Percentiles rank a stretch among this genome's conserved stretches.
Conservation (phyloP, 306 rosid genomes). For the Quillaja saponaria region DNA sequence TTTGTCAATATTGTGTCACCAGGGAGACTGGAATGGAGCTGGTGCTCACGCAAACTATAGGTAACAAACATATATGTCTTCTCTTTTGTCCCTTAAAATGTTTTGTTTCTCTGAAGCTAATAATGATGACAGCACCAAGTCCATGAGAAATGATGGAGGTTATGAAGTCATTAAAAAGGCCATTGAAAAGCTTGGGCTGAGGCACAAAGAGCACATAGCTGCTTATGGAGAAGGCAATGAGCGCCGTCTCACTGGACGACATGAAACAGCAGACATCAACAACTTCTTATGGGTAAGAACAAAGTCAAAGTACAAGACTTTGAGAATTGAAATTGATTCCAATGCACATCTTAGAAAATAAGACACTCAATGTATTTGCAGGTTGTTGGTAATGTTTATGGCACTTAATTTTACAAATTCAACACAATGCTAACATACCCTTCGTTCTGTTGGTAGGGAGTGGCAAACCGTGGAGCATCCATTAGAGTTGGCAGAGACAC, state of each 20-base stretch:
- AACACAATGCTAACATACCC: not conserved
- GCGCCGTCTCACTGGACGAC: slow-evolving; percentile 65
- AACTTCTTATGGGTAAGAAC: slow-evolving; percentile 52
- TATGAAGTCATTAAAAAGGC: slow-evolving; percentile 60
- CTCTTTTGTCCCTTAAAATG: not conserved
- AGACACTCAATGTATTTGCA: too few species aligned
- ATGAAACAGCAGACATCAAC: slow-evolving; percentile 64
- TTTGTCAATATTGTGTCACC: slow-evolving; percentile 4
- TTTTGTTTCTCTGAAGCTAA: slow-evolving; percentile 3
- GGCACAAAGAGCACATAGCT: slow-evolving; percentile 67
- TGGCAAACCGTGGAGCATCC: slow-evolving; percentile 68
- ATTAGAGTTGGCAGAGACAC: slow-evolving; percentile 73
- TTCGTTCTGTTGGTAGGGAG: slow-evolving; percentile 38
- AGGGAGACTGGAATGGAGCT: slow-evolving; percentile 73
- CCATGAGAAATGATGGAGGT: slow-evolving; percentile 64
- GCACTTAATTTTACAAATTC: not conserved
- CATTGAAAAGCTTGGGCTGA: slow-evolving; percentile 51
- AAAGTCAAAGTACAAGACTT: not conserved
- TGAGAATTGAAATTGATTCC: not conserved
- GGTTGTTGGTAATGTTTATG: too few species aligned
- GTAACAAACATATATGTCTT: slow-evolving; percentile 14
- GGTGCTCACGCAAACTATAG: slow-evolving; percentile 65
- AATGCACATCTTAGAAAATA: too few species aligned
- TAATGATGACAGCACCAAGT: slow-evolving; percentile 50
- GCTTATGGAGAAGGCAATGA: slow-evolving; percentile 76